Evolutionary conservation across 768 basidiomycete species (phyloP), one percentile per base, ranked within the genome.

Genomic region (Podaxis sp.): DNA sequence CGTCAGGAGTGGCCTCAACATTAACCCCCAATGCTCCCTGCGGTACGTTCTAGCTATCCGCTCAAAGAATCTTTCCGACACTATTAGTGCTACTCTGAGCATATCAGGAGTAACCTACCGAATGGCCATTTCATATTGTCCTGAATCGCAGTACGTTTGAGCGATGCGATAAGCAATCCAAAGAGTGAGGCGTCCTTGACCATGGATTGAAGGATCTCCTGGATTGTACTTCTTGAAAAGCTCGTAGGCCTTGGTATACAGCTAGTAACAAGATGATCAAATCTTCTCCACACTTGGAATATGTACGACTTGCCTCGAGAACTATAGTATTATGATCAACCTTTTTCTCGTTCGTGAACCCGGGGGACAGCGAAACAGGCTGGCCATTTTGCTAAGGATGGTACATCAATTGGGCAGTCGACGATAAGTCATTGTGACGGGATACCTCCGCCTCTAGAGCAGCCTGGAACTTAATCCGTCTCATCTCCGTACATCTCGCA

Each of bases 161-260:
- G 95, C 96, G 59, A 99, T 98, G 36, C 89, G 86, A 72, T 85
- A 90, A 3, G 95, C 96, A 56, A 99, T 90, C 83, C 87, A 93
- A n/a, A 96, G 77, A 0, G 93, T 94, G 65, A 95, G 76, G 10
- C 96, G 86, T 2, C 87, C 86, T 66, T 91, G 92, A n/a, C 81
- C 83, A 20, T 81, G 77, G 54, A 68, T 77, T 51, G 76, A 64
- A 7, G 55, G 13, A 17, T 62, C 61, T 24, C 76, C 69, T 1
- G 83, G 74, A 48, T 77, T 79, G 69, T 91, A 84, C 67, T 86
- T 89, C 77, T 96, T 98, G 80, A 97, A 94, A 11, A 95, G 73
- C 67, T 96, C 93, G 74, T 99, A 99, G 1, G 97, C 82, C 70
- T 96, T 95, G 6, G 94, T 97, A 71, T 95, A 96, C 1, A 99